Evolutionary conservation across 768 basidiomycete genomes (phyloP).

Genomic region (Paxillus ammoniavirescens): DNA sequence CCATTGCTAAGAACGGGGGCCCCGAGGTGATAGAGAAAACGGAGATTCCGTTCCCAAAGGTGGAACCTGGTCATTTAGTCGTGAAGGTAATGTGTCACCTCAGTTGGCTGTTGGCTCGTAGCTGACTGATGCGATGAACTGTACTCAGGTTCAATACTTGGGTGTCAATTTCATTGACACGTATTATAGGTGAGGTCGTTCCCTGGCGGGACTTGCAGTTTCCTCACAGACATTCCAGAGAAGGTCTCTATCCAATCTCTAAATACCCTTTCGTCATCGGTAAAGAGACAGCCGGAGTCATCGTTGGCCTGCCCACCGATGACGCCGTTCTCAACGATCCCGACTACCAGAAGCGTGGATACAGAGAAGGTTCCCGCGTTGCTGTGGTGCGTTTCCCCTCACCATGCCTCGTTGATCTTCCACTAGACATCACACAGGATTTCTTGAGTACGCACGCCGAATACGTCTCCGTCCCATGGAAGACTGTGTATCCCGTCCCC

Average conservation of each 20-base stretch:
- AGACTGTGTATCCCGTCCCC: conserved; percentile 64
- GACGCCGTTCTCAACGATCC: conserved; percentile 54
- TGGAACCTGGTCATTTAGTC: conserved; percentile 57
- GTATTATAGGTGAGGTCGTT: conserved; percentile 61
- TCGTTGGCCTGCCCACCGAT: conserved; percentile 75
- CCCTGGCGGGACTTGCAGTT: not conserved
- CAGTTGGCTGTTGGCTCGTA: not conserved
- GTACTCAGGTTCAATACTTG: conserved; percentile 59
- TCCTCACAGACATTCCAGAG: conserved; percentile 33
- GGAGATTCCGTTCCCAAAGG: conserved; percentile 63
- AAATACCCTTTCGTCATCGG: conserved; percentile 70
- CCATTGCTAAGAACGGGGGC: conserved; percentile 71
- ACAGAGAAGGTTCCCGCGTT: conserved; percentile 68
- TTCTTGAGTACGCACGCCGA: conserved; percentile 59
- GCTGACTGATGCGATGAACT: not conserved
- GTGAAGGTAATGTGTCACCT: conserved; percentile 28
- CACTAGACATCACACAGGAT: conserved; percentile 33
- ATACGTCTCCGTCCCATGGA: conserved; percentile 67
- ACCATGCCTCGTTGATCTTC: not conserved
- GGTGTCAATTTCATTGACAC: conserved; percentile 90
- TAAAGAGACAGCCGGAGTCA: conserved; percentile 73
- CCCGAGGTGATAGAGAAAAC: conserved; percentile 74
- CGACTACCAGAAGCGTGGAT: conserved; percentile 62
- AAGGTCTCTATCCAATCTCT: conserved; percentile 61
- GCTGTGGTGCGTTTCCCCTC: conserved; percentile 53